Conservation (phyloP, 2,329 filamentous ascomycete species). For the Penicillium sp. region DNA sequence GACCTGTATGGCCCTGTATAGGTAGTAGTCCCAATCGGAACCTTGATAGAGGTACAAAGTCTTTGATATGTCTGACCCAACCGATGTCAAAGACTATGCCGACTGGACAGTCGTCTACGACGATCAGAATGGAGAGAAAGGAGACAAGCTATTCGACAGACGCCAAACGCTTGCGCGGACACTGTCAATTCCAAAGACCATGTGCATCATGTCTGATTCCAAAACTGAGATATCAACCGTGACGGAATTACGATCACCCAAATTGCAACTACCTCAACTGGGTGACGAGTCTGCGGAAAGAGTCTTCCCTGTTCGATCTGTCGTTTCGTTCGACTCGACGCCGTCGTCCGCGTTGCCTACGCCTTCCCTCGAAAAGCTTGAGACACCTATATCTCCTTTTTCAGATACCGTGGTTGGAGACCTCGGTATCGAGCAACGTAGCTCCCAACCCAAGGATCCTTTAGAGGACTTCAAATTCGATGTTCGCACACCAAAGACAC, state of each 20-base stretch:
- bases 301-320: slow-evolving; percentile 78
- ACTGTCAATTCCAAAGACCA: slow-evolving; percentile 19
- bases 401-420: slow-evolving; percentile 10
- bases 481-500: no score
- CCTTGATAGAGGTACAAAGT: not conserved
- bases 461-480: not conserved
- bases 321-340: slow-evolving; percentile 67
- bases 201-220: slow-evolving; percentile 23
- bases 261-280: slow-evolving; percentile 27
- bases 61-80: slow-evolving; percentile 7
- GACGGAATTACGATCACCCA: slow-evolving; percentile 15
- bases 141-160: slow-evolving; percentile 7
- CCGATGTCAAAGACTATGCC: slow-evolving; percentile 3
- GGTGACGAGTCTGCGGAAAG: slow-evolving; percentile 53
- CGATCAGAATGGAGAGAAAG: slow-evolving; percentile 3
- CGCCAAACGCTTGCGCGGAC: slow-evolving; percentile 10
- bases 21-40: no score
- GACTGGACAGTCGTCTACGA: slow-evolving; percentile 19
- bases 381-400: slow-evolving; percentile 20
- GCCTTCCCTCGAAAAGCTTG: slow-evolving; percentile 25
- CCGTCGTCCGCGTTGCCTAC: slow-evolving; percentile 26
- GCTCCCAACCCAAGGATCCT: not conserved
- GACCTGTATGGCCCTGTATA: no score
- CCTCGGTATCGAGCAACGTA: not conserved
- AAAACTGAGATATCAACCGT: slow-evolving; percentile 18